Evolutionary conservation across 345 rosid genomes (phyloP).

Genomic region (Brassica nigra): DNA sequence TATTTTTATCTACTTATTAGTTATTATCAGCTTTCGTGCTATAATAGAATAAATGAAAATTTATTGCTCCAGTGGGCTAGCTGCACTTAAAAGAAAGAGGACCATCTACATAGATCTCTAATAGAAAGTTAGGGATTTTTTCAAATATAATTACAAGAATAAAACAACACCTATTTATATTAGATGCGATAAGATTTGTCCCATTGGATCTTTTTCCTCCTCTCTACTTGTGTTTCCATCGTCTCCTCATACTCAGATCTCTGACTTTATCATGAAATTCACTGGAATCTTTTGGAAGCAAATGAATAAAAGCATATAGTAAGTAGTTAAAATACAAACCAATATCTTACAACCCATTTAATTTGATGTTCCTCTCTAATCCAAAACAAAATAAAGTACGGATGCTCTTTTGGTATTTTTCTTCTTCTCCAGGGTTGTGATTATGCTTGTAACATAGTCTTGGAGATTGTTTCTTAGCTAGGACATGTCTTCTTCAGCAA

Average conservation of each 20-base stretch:
- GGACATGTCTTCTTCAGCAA: slow-evolving; percentile 20
- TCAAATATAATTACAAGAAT: slow-evolving; percentile 4
- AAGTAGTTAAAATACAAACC: neutral
- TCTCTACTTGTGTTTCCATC: slow-evolving; percentile 32
- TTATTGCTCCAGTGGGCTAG: slow-evolving; percentile 9
- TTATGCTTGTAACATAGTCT: slow-evolving; percentile 13
- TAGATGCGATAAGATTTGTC: slow-evolving; percentile 24
- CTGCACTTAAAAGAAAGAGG: neutral
- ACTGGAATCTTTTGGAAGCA: neutral
- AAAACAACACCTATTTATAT: slow-evolving; percentile 22
- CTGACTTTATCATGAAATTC: neutral
- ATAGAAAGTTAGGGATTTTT: slow-evolving; percentile 20
- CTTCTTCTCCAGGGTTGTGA: slow-evolving; percentile 15
- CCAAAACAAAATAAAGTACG: neutral
- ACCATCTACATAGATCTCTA: neutral
- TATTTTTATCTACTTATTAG: neutral
- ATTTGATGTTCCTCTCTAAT: slow-evolving; percentile 2
- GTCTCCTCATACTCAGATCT: slow-evolving; percentile 28
- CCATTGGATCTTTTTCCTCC: slow-evolving; percentile 16
- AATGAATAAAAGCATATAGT: neutral
- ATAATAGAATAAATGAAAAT: neutral
- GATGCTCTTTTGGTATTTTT: slow-evolving; percentile 18
- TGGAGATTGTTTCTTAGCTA: slow-evolving; percentile 14
- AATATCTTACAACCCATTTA: neutral
- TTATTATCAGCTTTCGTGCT: neutral